Evolutionary conservation across 2,329 filamentous ascomycete species (phyloP).

Genomic region (Coleophoma eucalyptorum): DNA sequence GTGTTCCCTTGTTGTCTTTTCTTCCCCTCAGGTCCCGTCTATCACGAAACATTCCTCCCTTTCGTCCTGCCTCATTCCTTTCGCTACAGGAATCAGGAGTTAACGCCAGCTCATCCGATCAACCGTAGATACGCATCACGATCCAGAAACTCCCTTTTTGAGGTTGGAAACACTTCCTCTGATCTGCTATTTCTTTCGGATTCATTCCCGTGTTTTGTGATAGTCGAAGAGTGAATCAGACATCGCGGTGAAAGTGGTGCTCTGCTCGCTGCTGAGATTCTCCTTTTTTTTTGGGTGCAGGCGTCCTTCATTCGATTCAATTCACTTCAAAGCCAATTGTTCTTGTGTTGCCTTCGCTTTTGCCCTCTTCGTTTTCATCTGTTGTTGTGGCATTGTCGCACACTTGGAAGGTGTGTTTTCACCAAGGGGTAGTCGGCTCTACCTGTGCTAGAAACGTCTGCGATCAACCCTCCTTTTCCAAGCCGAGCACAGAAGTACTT

Average conservation of each 20-base stretch:
- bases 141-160: background rate
- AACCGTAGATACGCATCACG: too few relatives aligned
- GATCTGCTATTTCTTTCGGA: background rate
- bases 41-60: background rate
- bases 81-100: background rate
- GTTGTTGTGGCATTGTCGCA: constrained; percentile 3
- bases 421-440: too few relatives aligned
- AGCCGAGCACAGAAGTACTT: too few relatives aligned
- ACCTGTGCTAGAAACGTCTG: constrained; percentile 4
- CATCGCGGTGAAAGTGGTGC: background rate
- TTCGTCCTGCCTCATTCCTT: background rate
- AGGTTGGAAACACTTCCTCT: background rate
- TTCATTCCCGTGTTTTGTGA: background rate
- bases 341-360: constrained; percentile 2
- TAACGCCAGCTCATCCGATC: too few relatives aligned
- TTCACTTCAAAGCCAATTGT: constrained; percentile 34
- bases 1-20: background rate
- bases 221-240: background rate
- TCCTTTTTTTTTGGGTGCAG: constrained; percentile 43
- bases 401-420: too few relatives aligned
- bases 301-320: constrained; percentile 43
- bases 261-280: background rate
- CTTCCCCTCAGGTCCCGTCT: background rate
- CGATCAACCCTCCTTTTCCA: constrained; percentile 2
- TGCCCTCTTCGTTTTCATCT: constrained; percentile 25